phyloP scores from a whole-genome alignment of 306 rosid species.

The Benincasa hispida region DNA sequence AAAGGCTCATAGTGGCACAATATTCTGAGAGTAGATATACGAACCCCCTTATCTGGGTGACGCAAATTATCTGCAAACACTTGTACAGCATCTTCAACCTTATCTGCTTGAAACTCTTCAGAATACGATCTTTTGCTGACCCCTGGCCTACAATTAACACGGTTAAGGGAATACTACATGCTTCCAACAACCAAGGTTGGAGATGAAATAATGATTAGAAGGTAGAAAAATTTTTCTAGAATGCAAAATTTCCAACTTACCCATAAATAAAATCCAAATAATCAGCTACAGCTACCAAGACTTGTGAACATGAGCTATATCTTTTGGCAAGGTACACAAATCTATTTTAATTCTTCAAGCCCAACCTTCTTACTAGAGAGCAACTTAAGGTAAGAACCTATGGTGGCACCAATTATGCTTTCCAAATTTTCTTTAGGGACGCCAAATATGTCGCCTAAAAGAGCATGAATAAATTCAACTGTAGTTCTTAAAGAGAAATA shows the following conservation, averaged over 20 bases:
- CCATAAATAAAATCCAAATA: slow-evolving; percentile 57
- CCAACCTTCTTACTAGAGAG: slow-evolving; percentile 11
- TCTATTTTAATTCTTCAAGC: slow-evolving; percentile 30
- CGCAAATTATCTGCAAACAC: slow-evolving; percentile 53
- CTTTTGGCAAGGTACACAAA: slow-evolving; percentile 47
- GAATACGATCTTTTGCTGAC: slow-evolving; percentile 24
- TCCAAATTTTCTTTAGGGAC: slow-evolving; percentile 33
- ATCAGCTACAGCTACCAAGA: slow-evolving; percentile 66
- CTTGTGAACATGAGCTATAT: slow-evolving; percentile 47
- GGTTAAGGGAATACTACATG: slow-evolving; percentile 8
- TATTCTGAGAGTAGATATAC: slow-evolving; percentile 65
- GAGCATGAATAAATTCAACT: background rate
- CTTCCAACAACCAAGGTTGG: background rate
- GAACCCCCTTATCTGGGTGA: slow-evolving; percentile 51
- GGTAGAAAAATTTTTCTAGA: background rate
- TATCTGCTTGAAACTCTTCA: slow-evolving; percentile 35
- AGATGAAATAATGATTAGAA: background rate
- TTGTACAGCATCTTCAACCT: slow-evolving; percentile 25
- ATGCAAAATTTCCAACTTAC: slow-evolving; percentile 27
- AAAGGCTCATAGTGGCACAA: slow-evolving; percentile 41
- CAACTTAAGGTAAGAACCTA: slow-evolving; percentile 40
- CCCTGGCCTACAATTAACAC: slow-evolving; percentile 32
- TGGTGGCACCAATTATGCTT: slow-evolving; percentile 55
- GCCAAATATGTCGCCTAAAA: slow-evolving; percentile 30
- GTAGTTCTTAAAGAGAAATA: background rate